Conservation (phyloP, 2,329 filamentous ascomycete species). For the Trichoderma atroviride region DNA sequence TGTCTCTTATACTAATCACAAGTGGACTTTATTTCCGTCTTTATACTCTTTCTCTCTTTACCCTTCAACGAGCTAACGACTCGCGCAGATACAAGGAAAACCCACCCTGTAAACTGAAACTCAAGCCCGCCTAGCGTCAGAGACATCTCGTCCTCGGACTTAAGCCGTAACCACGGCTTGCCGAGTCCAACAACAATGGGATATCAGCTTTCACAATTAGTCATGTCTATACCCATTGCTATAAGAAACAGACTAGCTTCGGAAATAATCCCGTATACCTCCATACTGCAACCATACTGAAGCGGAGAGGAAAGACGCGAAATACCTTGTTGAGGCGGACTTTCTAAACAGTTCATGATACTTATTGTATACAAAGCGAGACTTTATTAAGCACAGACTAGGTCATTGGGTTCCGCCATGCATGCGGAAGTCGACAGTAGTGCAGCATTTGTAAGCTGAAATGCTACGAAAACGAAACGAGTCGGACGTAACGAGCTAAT, state of each 20-base stretch:
- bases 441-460: neutral
- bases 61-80: neutral
- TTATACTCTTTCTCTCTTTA: neutral
- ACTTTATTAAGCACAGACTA: neutral
- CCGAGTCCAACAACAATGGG: neutral
- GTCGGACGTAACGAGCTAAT: neutral
- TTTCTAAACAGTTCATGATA: neutral
- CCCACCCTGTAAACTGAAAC: neutral
- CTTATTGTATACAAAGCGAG: neutral
- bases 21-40: neutral
- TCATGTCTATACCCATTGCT: neutral
- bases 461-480: neutral
- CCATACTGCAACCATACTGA: neutral
- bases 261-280: neutral
- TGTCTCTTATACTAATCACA: neutral
- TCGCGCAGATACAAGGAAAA: neutral
- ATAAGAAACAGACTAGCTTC: neutral
- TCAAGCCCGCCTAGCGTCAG: neutral
- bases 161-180: neutral
- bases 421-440: neutral
- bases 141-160: neutral
- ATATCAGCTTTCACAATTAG: neutral
- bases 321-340: neutral
- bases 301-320: neutral
- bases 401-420: neutral